Evolutionary conservation across 768 basidiomycete genomes (phyloP).

Genomic region (Pulveroboletus ravenelii): DNA sequence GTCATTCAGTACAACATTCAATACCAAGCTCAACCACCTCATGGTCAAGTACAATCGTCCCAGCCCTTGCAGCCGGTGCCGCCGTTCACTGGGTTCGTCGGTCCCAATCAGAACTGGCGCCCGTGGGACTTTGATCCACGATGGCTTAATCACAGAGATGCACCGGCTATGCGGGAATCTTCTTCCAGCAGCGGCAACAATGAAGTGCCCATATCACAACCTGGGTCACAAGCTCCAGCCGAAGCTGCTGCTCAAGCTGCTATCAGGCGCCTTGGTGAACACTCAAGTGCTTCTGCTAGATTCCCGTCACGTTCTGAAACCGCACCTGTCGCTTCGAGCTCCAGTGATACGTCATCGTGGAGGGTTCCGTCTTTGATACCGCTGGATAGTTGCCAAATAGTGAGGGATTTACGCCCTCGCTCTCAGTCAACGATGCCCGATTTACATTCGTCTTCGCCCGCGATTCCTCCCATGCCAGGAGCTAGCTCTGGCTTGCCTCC

Average conservation of each 20-base stretch:
- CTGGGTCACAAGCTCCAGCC: slow-evolving; percentile 30
- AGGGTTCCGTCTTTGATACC: slow-evolving; percentile 25
- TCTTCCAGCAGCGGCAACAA: background rate
- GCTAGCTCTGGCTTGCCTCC: background rate
- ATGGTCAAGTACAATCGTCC: slow-evolving; percentile 28
- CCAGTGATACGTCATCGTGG: slow-evolving; percentile 16
- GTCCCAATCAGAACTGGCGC: slow-evolving; percentile 62
- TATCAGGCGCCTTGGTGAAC: slow-evolving; percentile 42
- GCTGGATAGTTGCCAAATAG: slow-evolving; percentile 10
- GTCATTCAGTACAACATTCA: slow-evolving; percentile 63
- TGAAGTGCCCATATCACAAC: slow-evolving; percentile 5
- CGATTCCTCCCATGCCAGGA: background rate
- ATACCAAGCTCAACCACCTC: slow-evolving; percentile 42
- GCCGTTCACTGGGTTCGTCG: slow-evolving; percentile 56
- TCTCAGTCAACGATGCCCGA: slow-evolving; percentile 1
- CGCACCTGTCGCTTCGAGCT: slow-evolving; percentile 1
- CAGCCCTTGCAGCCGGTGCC: slow-evolving; percentile 42
- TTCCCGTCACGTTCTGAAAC: slow-evolving; percentile 6
- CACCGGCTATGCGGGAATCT: slow-evolving; percentile 7
- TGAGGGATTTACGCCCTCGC: background rate
- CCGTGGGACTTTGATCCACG: slow-evolving; percentile 49
- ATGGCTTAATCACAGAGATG: slow-evolving; percentile 20
- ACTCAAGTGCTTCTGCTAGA: slow-evolving; percentile 9
- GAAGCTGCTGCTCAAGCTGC: slow-evolving; percentile 68
- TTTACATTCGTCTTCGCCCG: slow-evolving; percentile 10